Evolutionary conservation across 768 basidiomycete species (phyloP).

Genomic region (Lactarius evosmus): DNA sequence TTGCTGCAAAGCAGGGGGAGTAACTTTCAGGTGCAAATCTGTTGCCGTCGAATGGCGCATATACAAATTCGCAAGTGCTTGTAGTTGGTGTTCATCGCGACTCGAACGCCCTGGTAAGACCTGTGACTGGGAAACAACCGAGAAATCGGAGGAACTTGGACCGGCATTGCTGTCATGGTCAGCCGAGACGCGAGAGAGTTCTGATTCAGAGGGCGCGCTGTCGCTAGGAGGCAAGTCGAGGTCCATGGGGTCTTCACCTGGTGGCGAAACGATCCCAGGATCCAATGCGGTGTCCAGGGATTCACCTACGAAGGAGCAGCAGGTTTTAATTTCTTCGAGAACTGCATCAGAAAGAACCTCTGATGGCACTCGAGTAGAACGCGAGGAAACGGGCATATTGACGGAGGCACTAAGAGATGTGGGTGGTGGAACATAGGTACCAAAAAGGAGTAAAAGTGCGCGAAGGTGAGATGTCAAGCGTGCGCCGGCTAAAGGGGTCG

Average conservation of each 20-base stretch:
- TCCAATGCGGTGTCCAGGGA: constrained; percentile 42
- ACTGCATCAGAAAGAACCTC: constrained; percentile 76
- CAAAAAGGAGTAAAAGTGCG: constrained; percentile 78
- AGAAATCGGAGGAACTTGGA: constrained; percentile 57
- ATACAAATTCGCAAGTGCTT: constrained; percentile 68
- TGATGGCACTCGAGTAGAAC: constrained; percentile 65
- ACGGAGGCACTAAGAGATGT: constrained; percentile 61
- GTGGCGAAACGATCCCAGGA: constrained; percentile 22
- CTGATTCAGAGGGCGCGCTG: constrained; percentile 62
- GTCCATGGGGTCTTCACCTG: constrained; percentile 41
- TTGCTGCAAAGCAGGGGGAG: constrained; percentile 63
- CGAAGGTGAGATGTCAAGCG: constrained; percentile 78
- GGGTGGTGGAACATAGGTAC: constrained; percentile 80
- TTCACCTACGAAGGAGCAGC: constrained; percentile 83
- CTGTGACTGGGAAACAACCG: constrained; percentile 47
- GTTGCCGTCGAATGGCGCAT: constrained; percentile 75
- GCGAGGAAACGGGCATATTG: constrained; percentile 59
- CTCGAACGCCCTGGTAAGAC: constrained; percentile 32
- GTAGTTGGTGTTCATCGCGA: constrained; percentile 52
- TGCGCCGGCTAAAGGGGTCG: constrained; percentile 85
- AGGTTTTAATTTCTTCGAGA: constrained; percentile 88
- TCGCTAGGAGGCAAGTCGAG: constrained; percentile 51
- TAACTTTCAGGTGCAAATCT: constrained; percentile 64
- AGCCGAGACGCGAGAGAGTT: constrained; percentile 51
- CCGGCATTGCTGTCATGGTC: constrained; percentile 47